Base-by-base conservation (phyloP, 73 alveolate species). In the Paramecium biaurelia region DNA sequence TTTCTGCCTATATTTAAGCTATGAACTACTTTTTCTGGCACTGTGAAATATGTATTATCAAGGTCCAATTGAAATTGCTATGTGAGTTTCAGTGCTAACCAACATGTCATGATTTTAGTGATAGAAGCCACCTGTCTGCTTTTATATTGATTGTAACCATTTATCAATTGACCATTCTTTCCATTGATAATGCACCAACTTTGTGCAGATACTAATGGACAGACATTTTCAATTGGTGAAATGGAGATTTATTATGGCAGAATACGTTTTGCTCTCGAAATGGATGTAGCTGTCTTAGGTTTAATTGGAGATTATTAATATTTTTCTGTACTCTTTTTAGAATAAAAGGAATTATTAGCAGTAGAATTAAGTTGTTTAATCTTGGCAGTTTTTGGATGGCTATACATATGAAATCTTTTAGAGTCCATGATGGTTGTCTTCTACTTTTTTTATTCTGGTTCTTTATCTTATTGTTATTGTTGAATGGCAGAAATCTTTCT, bases 1-100 rank as follows among this genome's bases (percentile, higher is more conserved):
- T 85, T 38, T 96, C 94, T 9, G 98, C 98, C 87, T 37, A 43
- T 23, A 41, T 30, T 63, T 42, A 34, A 2, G 32, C 28, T 38
- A 43, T 79, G 26, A 24, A 47, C 32, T 79, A 79, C 90, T 47
- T 79, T 23, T 45, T 38, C 90, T n/a, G 90, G 90, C 18, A 79
- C 90, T 79, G 42, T 42, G 49, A 79, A 79, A 2, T 42, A 37
- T 1, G 72, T 79, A 18, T 37, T 38, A 72, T 79, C 90, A 18
- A 79, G 42, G 56, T 79, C 90, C 20, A 79, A 45, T 4, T 79
- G 12, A 21, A 5, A 79, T 45, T 79, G 1, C 90, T 41, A n/a
- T 9, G 47, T 24, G 43, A 79, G 56, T 23, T 45, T 30, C 2
- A 79, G 56, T 18, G 76, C 43, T 20, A 47, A 12, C 90, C 90